Percentiles rank a stretch among this genome's conserved stretches.
phyloP scores from a whole-genome alignment of 495 filamentous ascomycete species.

The Penicillium cosmopolitanum region DNA sequence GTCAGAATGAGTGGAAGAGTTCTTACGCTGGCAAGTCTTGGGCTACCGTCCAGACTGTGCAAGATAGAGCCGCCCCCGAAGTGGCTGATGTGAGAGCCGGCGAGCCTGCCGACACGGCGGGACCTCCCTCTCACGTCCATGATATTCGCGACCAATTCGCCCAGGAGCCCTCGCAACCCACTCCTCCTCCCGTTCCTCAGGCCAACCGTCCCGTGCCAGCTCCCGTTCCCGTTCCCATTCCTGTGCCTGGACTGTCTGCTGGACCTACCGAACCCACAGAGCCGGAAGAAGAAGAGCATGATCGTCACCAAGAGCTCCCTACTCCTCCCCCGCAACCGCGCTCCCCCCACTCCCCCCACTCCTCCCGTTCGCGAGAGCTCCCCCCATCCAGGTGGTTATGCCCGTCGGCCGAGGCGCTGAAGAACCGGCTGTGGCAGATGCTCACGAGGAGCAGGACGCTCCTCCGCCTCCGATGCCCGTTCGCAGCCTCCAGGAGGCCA shows the following conservation, averaged over 20 bases:
- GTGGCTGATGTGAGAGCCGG: slow-evolving; percentile 58
- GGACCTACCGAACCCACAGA: slow-evolving; percentile 50
- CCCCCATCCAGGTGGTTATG: slow-evolving; percentile 82
- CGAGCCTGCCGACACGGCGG: slow-evolving; percentile 50
- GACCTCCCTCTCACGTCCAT: slow-evolving; percentile 61
- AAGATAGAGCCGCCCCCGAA: slow-evolving; percentile 66
- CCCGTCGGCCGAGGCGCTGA: slow-evolving; percentile 70
- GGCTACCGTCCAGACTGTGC: slow-evolving; percentile 76
- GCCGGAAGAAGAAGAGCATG: slow-evolving; percentile 48
- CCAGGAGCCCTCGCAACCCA: slow-evolving; percentile 39
- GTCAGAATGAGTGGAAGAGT: slow-evolving; percentile 80
- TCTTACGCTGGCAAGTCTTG: slow-evolving; percentile 86
- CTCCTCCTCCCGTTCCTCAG: slow-evolving; percentile 14
- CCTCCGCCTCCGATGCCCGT: slow-evolving; percentile 58
- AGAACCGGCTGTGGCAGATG: slow-evolving; percentile 26
- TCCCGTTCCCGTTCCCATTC: slow-evolving; percentile 48
- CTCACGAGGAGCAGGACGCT: slow-evolving; percentile 52
- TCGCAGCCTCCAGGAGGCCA: slow-evolving; percentile 57
- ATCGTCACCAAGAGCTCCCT: slow-evolving; percentile 47
- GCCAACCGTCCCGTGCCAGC: slow-evolving; percentile 19
- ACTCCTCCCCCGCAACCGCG: slow-evolving; percentile 61
- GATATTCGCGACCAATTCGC: slow-evolving; percentile 79
- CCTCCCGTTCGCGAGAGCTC: slow-evolving; percentile 61
- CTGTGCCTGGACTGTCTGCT: slow-evolving; percentile 74
- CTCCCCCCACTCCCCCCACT: slow-evolving; percentile 63